These are phyloP conservation scores for Akebia trifoliata DNA, from an alignment of 164 flowering plant species.

Conservation along the genomic window DNA sequence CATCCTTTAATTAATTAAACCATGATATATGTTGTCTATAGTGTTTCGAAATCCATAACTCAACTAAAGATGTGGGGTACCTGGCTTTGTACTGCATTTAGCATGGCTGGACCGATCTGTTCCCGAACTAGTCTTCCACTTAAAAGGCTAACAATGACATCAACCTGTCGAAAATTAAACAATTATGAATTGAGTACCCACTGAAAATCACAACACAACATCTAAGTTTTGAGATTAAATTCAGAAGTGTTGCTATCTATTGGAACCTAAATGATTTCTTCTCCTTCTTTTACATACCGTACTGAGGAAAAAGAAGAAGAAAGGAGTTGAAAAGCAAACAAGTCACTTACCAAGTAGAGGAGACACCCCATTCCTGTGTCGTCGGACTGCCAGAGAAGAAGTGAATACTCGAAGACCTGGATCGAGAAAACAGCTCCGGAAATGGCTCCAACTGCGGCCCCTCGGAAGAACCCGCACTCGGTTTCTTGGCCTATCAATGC, in stretches of 20 bases:
- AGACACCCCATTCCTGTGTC: slow-evolving; percentile 77
- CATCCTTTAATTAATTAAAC: slow-evolving; percentile 8
- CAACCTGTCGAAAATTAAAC: slow-evolving; percentile 52
- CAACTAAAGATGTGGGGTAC: slow-evolving; percentile 28
- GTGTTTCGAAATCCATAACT: background rate
- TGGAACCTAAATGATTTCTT: no score
- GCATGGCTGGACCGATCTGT: slow-evolving; percentile 87
- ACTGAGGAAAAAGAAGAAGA: no score
- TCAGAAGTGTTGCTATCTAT: no score
- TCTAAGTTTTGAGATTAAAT: no score
- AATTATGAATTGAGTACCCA: no score
- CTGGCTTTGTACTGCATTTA: slow-evolving; percentile 94
- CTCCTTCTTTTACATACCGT: no score
- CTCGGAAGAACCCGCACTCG: slow-evolving; percentile 80
- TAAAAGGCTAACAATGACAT: slow-evolving; percentile 76
- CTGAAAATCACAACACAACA: background rate
- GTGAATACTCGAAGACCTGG: slow-evolving; percentile 79
- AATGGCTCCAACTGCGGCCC: slow-evolving; percentile 87
- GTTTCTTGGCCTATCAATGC: slow-evolving; percentile 91
- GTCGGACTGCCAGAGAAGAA: slow-evolving; percentile 71
- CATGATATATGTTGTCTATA: background rate
- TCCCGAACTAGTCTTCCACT: slow-evolving; percentile 92
- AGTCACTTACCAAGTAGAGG: slow-evolving; percentile 55
- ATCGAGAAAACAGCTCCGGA: slow-evolving; percentile 91
- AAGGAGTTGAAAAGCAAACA: background rate